These are phyloP conservation scores for Beauveria australis DNA, from an alignment of 2,329 filamentous ascomycete species.

Conservation along the genomic window DNA sequence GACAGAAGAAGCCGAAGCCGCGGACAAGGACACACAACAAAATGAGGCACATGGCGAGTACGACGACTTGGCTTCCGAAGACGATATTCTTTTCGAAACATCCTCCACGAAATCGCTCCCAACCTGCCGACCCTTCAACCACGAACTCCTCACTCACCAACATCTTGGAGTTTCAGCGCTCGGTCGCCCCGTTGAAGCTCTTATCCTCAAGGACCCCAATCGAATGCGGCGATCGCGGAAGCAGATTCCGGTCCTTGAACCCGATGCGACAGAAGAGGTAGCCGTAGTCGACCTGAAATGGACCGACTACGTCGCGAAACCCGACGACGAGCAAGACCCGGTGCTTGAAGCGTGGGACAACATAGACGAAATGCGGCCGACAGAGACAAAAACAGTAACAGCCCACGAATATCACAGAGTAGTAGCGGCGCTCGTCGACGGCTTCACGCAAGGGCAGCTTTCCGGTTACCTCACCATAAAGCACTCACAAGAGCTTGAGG, in stretches of 20 bases:
- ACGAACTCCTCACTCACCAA: slow-evolving; percentile 22
- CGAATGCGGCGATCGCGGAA: slow-evolving; percentile 17
- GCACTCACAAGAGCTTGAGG: not conserved
- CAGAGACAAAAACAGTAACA: slow-evolving; percentile 28
- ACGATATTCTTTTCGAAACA: slow-evolving; percentile 5
- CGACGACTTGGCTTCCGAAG: slow-evolving; percentile 2
- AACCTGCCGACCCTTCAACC: slow-evolving; percentile 12
- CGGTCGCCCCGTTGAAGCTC: slow-evolving; percentile 32
- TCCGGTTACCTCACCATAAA: slow-evolving; percentile 29
- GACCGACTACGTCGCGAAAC: slow-evolving; percentile 19
- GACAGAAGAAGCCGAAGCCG: not conserved
- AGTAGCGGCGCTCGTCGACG: slow-evolving; percentile 27
- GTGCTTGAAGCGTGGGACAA: slow-evolving; percentile 32
- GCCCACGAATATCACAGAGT: slow-evolving; percentile 34
- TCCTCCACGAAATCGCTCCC: not conserved
- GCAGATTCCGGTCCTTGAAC: slow-evolving; percentile 14
- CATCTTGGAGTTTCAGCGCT: slow-evolving; percentile 25
- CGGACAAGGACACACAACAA: not conserved
- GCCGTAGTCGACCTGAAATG: slow-evolving; percentile 21
- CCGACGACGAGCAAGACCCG: slow-evolving; percentile 12
- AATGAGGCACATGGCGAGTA: not conserved
- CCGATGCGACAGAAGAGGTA: slow-evolving; percentile 8
- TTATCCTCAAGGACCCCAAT: slow-evolving; percentile 37
- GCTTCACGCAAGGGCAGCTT: slow-evolving; percentile 42
- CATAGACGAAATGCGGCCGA: slow-evolving; percentile 41